Evolutionary conservation across 495 filamentous ascomycete genomes (phyloP).

Genomic region (Lasiosphaeria hispida): DNA sequence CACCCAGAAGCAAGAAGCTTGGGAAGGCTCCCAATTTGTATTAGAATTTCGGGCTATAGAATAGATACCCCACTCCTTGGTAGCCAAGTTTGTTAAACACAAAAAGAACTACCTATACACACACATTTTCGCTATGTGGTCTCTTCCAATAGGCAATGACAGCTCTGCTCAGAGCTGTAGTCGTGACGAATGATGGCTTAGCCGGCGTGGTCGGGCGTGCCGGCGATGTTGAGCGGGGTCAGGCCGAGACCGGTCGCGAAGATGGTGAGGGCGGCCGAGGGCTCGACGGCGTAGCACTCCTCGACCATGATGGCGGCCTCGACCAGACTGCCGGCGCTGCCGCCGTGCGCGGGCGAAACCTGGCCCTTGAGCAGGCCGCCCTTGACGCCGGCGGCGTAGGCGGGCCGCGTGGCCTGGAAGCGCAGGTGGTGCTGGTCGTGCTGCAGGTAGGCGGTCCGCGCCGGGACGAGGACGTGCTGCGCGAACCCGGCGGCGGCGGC

Average conservation of each 20-base stretch:
- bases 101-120: too few relatives aligned
- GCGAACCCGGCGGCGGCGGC: constrained; percentile 35
- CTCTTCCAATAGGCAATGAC: too few relatives aligned
- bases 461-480: constrained; percentile 34
- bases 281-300: constrained; percentile 52
- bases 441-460: constrained; percentile 34
- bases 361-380: constrained; percentile 51
- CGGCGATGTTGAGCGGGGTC: constrained; percentile 45
- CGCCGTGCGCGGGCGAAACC: constrained; percentile 43
- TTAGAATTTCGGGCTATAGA: too few relatives aligned
- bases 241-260: constrained; percentile 52
- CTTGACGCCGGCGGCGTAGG: constrained; percentile 41
- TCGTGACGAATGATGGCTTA: too few relatives aligned
- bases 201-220: constrained; percentile 38
- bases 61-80: too few relatives aligned
- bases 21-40: too few relatives aligned
- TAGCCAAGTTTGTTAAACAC: too few relatives aligned
- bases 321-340: constrained; percentile 40
- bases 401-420: constrained; percentile 47
- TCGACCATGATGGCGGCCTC: constrained; percentile 53
- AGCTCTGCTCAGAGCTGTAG: too few relatives aligned
- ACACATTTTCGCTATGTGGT: too few relatives aligned
- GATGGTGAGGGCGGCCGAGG: constrained; percentile 47
- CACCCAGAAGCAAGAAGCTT: too few relatives aligned
- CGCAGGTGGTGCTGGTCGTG: constrained; percentile 31